These are phyloP conservation scores for Apiospora malaysiana DNA, from an alignment of 2,329 filamentous ascomycete species.

Conservation along the genomic window DNA sequence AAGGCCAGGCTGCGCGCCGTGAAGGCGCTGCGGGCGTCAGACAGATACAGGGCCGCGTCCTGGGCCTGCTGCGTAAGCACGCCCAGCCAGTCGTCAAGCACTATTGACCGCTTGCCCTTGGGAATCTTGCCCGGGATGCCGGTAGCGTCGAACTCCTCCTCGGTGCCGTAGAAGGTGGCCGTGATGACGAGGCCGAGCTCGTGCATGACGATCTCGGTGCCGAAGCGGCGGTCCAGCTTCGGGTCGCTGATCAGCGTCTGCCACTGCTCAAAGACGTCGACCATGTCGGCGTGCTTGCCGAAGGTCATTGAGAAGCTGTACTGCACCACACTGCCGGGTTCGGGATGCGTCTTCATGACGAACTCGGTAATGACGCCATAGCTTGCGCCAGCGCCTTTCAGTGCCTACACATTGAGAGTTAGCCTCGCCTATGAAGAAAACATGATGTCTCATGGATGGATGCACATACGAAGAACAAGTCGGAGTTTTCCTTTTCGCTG, in stretches of 20 bases:
- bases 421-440: not conserved
- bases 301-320: constrained; percentile 63
- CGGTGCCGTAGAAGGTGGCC: constrained; percentile 66
- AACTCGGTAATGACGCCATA: constrained; percentile 66
- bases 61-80: constrained; percentile 60
- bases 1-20: constrained; percentile 65
- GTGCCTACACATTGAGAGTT: constrained; percentile 41
- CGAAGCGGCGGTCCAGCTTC: constrained; percentile 62
- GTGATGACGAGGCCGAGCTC: constrained; percentile 61
- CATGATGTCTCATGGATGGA: not conserved
- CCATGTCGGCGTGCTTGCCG: constrained; percentile 53
- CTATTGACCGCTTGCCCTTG: constrained; percentile 47
- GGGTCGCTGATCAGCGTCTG: constrained; percentile 61
- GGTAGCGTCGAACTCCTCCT: constrained; percentile 58
- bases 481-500: constrained; percentile 52
- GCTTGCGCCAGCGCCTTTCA: constrained; percentile 61
- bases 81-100: constrained; percentile 68
- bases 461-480: constrained; percentile 58
- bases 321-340: constrained; percentile 61
- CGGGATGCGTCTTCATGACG: constrained; percentile 59
- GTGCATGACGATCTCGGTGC: constrained; percentile 60
- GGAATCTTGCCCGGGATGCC: constrained; percentile 57
- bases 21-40: constrained; percentile 56
- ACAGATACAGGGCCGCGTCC: constrained; percentile 52
- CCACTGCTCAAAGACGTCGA: constrained; percentile 61